Percentiles rank a stretch among this genome's conserved stretches.
phyloP scores from a whole-genome alignment of 2,329 filamentous ascomycete species.

The Ramularia endophylla region DNA sequence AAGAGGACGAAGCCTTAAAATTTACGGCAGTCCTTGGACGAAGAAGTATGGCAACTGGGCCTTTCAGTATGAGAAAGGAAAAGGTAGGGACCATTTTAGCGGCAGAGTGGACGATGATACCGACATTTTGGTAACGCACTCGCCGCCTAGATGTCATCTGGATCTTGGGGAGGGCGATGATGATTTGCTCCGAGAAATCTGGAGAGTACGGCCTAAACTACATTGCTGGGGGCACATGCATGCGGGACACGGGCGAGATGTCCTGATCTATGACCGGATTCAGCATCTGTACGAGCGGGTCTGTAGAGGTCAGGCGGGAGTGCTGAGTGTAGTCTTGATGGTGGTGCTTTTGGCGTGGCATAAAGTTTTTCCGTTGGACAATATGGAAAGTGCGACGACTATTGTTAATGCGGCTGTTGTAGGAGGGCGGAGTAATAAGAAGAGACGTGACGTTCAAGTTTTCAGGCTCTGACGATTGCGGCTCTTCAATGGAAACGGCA shows the following conservation, averaged over 20 bases:
- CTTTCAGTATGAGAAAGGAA: constrained; percentile 36
- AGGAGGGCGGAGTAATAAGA: constrained; percentile 2
- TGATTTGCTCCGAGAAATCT: constrained; percentile 12
- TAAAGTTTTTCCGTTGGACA: not conserved
- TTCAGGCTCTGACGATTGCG: too few species aligned
- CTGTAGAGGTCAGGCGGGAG: constrained; percentile 35
- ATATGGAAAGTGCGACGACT: not conserved
- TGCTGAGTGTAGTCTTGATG: constrained; percentile 26
- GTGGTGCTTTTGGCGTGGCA: not conserved
- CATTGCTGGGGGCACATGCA: constrained; percentile 39
- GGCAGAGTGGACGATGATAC: constrained; percentile 16
- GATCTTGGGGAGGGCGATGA: constrained; percentile 33
- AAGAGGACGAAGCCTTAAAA: constrained; percentile 52
- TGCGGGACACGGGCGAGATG: constrained; percentile 30
- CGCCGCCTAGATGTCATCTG: constrained; percentile 34
- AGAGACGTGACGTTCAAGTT: too few species aligned
- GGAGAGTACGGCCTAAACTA: constrained; percentile 29
- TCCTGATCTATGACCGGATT: constrained; percentile 65
- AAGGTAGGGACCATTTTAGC: constrained; percentile 21
- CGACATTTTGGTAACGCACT: constrained; percentile 39
- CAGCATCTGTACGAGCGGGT: constrained; percentile 65
- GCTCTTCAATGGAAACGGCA: too few species aligned
- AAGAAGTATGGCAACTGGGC: constrained; percentile 52
- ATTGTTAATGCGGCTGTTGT: constrained; percentile 11
- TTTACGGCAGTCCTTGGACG: constrained; percentile 73